Base-by-base conservation (phyloP, 805 yeast genomes). In the Yarrowia sp. region DNA sequence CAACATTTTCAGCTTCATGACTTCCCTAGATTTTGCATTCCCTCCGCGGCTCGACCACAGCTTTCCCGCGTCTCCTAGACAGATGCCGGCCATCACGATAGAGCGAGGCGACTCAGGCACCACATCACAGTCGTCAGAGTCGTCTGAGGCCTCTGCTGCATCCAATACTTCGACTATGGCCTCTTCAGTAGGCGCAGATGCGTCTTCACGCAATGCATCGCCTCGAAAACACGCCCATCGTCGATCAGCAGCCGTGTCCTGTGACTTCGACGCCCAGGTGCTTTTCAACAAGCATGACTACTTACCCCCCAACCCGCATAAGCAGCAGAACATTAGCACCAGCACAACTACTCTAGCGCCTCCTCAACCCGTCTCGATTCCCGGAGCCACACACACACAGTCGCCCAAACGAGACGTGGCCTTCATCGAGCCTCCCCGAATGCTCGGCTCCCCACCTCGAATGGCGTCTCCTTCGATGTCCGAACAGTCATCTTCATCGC, bases 211-310 rank as follows among this genome's bases (percentile, higher is more conserved):
- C 22, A 33, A 40, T 2, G 63, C 63, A 14, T 58, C 63, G 38
- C 63, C 63, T 4, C 49, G 63, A 5, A 58, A 65, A 30, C 97
- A 91, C 75, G 83, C 89, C 49, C 97, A 91, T 71, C 83, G 90
- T 71, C 78, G 97, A 62, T 90, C 96, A 0, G 92, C 93, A 22
- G 96, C 96, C 0, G 87, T 91, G 7, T 88, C 95, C 9, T 95
- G 95, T 4, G 96, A 91, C 73, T 88, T 90, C 72, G 95, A 89
- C 69, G 69, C 66, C 48, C 71, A 69, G 51, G 51, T 32, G 32
- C 28, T 43, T 14, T 58, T 58, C 30, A 63, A 24, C 38, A 43
- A 32, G 54, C 64, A 41, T 46, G 64, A 46, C 19, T 46, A 26
- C 28, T 14, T 54, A 8, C 61, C 61, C 2, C 46, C 61, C 17